A percentile compares a stretch with the other conserved stretches of the same genome.
phyloP scores from a whole-genome alignment of 2,329 filamentous ascomycete species.

The Sphaerulina musiva region DNA sequence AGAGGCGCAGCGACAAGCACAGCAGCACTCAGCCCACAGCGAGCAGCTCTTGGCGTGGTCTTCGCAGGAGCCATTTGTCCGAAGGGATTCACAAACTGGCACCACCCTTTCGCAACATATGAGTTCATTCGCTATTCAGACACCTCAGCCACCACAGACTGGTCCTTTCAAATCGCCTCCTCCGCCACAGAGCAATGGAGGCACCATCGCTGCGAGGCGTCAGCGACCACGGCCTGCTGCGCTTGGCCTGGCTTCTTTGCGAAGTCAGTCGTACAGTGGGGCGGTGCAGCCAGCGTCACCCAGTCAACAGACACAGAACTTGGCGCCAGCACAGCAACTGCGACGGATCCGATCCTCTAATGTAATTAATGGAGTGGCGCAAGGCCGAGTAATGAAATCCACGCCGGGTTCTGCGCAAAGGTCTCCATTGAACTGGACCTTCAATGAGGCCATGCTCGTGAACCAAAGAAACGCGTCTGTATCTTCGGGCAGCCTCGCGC shows the following conservation, averaged over 20 bases:
- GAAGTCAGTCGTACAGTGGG: constrained; percentile 37
- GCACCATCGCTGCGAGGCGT: constrained; percentile 38
- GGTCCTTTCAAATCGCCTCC: constrained; percentile 34
- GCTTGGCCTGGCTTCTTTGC: constrained; percentile 37
- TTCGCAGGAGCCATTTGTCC: constrained; percentile 28
- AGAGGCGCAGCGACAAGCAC: constrained; percentile 22
- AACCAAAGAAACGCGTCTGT: constrained; percentile 35
- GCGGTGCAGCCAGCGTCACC: constrained; percentile 39
- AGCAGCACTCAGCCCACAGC: background rate
- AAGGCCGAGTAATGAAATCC: constrained; percentile 44
- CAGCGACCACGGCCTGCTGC: constrained; percentile 38
- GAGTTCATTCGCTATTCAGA: constrained; percentile 32
- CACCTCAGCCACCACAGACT: constrained; percentile 27
- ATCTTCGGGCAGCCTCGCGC: constrained; percentile 38
- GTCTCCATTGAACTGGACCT: constrained; percentile 43
- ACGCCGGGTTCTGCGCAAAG: constrained; percentile 42
- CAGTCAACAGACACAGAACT: constrained; percentile 49
- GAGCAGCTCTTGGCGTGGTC: constrained; percentile 33
- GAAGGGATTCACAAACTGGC: constrained; percentile 29
- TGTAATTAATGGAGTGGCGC: constrained; percentile 38
- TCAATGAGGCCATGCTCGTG: constrained; percentile 41
- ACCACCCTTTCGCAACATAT: constrained; percentile 33
- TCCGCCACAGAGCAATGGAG: constrained; percentile 26
- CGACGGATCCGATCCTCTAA: constrained; percentile 46
- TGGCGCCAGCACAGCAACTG: constrained; percentile 61